Conservation (phyloP, 257 asterid genomes). For the Lycium barbarum region DNA sequence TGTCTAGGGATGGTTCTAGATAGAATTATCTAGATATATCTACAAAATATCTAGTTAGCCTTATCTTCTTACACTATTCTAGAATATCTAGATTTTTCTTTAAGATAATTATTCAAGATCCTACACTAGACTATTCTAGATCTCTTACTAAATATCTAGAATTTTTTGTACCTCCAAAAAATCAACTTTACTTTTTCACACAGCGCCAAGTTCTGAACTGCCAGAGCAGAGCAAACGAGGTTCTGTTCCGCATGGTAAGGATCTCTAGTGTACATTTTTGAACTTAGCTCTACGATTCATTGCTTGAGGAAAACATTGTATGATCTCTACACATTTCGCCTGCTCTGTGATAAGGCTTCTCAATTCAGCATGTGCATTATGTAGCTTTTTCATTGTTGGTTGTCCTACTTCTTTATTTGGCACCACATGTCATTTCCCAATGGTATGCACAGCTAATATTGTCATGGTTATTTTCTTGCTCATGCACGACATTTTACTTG, state of each 20-base stretch:
- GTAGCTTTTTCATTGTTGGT: background rate
- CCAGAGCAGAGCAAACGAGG: slow-evolving; percentile 56
- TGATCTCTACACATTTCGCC: background rate
- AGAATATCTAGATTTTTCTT: too few species aligned
- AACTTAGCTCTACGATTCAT: background rate
- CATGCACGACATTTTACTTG: background rate
- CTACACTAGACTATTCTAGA: too few species aligned
- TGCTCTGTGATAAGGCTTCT: background rate
- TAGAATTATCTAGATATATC: too few species aligned
- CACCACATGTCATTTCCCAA: background rate
- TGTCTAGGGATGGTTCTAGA: too few species aligned
- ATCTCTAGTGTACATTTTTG: background rate
- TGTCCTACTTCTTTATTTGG: background rate
- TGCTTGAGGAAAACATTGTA: background rate
- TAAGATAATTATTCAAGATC: too few species aligned
- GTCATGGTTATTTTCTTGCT: slow-evolving; percentile 1
- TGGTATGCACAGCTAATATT: background rate
- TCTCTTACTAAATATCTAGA: too few species aligned
- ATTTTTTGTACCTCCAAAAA: too few species aligned
- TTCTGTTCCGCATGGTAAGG: slow-evolving; percentile 64
- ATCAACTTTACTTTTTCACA: too few species aligned
- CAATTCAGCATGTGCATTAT: background rate
- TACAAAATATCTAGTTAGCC: too few species aligned
- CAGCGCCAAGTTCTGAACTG: slow-evolving; percentile 49
- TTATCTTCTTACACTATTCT: too few species aligned